Evolutionary conservation across 257 asterid genomes (phyloP).

Genomic region (Solanum boliviense): DNA sequence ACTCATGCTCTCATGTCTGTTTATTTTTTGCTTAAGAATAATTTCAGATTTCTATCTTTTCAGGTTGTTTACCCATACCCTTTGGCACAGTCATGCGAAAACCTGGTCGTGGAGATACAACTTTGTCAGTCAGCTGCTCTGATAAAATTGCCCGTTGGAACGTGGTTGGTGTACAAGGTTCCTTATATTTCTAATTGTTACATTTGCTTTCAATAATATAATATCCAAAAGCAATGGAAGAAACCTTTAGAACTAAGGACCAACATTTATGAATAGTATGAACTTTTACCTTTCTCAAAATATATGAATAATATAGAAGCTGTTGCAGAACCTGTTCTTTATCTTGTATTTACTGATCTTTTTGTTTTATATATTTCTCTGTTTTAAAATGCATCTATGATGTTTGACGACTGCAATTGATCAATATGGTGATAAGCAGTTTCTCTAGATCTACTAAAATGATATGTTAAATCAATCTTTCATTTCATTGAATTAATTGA

Average conservation of each 20-base stretch:
- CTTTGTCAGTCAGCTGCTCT: conserved; percentile 94
- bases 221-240: neutral
- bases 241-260: conserved; percentile 1
- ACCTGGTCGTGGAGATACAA: conserved; percentile 96
- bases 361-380: neutral
- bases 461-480: neutral
- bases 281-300: neutral
- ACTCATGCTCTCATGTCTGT: neutral
- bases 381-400: neutral
- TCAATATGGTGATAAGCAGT: neutral
- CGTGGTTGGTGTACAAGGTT: conserved; percentile 95
- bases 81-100: conserved; percentile 73
- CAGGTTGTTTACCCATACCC: conserved; percentile 21
- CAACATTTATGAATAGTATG: neutral
- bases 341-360: neutral
- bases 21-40: neutral
- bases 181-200: conserved; percentile 2
- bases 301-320: neutral
- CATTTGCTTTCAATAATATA: neutral
- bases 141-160: conserved; percentile 97
- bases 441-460: neutral
- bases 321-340: neutral
- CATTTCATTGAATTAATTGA: neutral
- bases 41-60: neutral
- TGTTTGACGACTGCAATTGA: neutral